A percentile compares a stretch with the other conserved stretches of the same genome.
These are phyloP conservation scores for Nannochloropsis granulata DNA, from an alignment of 108 stramenopile species.

Conservation along the genomic window DNA sequence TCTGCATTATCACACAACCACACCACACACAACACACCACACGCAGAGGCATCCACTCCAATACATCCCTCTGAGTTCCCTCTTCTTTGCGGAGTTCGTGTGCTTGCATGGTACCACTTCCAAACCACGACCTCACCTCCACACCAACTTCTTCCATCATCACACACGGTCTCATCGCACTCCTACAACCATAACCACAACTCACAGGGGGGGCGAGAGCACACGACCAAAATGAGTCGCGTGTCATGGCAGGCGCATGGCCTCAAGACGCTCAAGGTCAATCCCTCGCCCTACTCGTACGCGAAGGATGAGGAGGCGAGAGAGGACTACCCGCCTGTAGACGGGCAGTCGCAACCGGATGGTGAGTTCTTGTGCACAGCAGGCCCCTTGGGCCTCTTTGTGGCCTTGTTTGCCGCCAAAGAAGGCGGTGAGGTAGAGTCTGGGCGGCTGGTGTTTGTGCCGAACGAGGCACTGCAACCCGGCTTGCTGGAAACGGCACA, in stretches of 20 bases:
- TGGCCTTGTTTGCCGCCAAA: not conserved
- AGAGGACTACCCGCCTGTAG: not conserved
- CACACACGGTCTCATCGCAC: too few relatives aligned
- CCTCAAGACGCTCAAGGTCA: not conserved
- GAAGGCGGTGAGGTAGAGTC: not conserved
- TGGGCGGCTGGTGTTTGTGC: not conserved
- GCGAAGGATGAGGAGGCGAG: not conserved
- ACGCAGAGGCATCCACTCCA: too few relatives aligned
- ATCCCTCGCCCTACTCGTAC: not conserved
- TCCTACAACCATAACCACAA: too few relatives aligned
- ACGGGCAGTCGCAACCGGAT: not conserved
- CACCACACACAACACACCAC: too few relatives aligned
- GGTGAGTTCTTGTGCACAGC: not conserved
- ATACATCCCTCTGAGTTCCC: too few relatives aligned
- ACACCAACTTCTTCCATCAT: too few relatives aligned
- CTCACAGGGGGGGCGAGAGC: not conserved
- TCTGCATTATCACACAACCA: too few relatives aligned
- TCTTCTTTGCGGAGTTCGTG: too few relatives aligned
- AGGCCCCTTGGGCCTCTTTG: not conserved
- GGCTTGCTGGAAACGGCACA: not conserved
- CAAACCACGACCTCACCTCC: too few relatives aligned
- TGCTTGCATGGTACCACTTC: too few relatives aligned
- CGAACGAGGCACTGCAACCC: not conserved
- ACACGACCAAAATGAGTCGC: not conserved
- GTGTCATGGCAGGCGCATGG: not conserved